A percentile compares a stretch with the other conserved stretches of the same genome.
Conservation (phyloP, 768 basidiomycete genomes). For the Macrolepiota fuliginosa region DNA sequence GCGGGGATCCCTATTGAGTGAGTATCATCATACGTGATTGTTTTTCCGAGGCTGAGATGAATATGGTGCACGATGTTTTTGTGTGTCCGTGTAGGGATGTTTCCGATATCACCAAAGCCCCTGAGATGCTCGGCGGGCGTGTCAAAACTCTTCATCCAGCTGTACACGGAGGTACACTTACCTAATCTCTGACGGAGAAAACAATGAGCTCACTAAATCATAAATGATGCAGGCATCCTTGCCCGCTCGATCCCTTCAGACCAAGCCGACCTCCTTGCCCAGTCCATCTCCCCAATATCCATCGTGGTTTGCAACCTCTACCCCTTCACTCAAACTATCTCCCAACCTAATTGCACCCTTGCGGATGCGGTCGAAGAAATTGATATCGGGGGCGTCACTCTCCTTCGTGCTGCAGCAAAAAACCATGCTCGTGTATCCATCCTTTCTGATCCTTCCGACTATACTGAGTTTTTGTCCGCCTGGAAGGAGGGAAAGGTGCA, state of each 20-base stretch:
- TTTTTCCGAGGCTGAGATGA: not conserved
- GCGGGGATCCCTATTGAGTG: constrained; percentile 89
- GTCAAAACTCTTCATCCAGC: constrained; percentile 99
- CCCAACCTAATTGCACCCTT: constrained; percentile 85
- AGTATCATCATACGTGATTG: constrained; percentile 26
- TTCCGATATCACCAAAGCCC: constrained; percentile 94
- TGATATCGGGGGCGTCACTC: constrained; percentile 97
- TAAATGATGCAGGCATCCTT: constrained; percentile 71
- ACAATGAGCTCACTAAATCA: constrained; percentile 9
- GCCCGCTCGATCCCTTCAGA: constrained; percentile 91
- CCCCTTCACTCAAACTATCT: constrained; percentile 91
- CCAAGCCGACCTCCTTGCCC: constrained; percentile 77
- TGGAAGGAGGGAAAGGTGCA: constrained; percentile 65
- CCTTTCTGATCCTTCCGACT: constrained; percentile 87
- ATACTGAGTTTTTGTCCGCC: constrained; percentile 73
- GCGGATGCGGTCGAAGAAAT: constrained; percentile 95
- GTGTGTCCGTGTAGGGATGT: constrained; percentile 68
- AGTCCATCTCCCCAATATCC: constrained; percentile 87
- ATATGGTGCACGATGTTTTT: too few relatives aligned
- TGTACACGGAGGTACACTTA: constrained; percentile 82
- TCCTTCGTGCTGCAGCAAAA: constrained; percentile 96
- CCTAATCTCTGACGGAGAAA: not conserved
- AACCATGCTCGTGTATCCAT: constrained; percentile 94
- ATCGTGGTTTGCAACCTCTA: constrained; percentile 99
- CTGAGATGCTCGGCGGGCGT: constrained; percentile 97